Base-by-base conservation (phyloP, 805 yeast species). In the Lachancea cidri region DNA sequence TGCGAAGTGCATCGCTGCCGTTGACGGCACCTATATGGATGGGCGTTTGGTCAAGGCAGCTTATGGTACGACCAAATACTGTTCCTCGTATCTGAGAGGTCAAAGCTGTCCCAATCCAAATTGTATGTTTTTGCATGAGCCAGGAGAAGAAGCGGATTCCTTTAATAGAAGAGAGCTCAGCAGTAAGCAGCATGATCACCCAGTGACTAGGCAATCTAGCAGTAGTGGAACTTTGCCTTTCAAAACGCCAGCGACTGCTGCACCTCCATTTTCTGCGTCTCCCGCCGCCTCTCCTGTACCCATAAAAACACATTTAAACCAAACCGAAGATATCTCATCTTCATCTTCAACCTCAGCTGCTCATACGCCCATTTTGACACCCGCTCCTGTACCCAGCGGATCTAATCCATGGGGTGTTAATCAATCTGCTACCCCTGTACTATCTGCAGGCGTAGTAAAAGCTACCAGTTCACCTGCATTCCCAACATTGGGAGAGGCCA, bases 61-160 rank as follows among this genome's bases (percentile, higher is more conserved):
- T 0, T 95, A 89, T 63, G 99, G 99, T 60, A 93, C 98, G 4
- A 93, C 99, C 9, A 93, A 93, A 65, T 93, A 93, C 68, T 93
- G 99, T 64, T 86, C 96, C n/a, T 83, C 95, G 3, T 93, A 93
- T 60, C 69, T 93, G 49, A 76, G 97, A 52, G 97, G 96, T 29
- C 94, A 86, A 61, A 83, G 93, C 7, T 93, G 99, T 67, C 98
- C 96, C 45, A 93, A 93, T 65, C 98, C 98, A 47, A 87, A 88
- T 58, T 93, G 99, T 73, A 93, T 93, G 98, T 93, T 93, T 57
- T 73, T 93, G 55, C 99, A 93, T 63, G 98, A 93, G 65, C 98
- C 98, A 5, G 98, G 99, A 44, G 99, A 93, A 70, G 98, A 93
- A 64, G 98, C 98, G 2, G 98, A 93, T 56, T 84, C 95, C 8